Percentiles rank a stretch among this genome's conserved stretches.
Evolutionary conservation across 306 rosid species (phyloP).

Genomic region (Oemleria cerasiformis): DNA sequence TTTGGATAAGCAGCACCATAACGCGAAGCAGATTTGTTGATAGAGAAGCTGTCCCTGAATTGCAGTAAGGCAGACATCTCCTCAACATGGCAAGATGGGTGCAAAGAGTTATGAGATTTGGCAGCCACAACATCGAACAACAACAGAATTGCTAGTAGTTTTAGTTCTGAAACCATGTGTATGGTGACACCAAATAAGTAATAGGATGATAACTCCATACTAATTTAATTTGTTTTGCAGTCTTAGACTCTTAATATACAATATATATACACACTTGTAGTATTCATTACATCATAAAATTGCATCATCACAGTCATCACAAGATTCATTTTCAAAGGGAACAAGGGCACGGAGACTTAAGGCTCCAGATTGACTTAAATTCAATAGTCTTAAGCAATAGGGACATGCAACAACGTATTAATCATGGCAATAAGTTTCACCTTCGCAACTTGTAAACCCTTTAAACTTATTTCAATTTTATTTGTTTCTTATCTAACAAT

Average conservation of each 20-base stretch:
- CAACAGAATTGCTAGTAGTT: neutral
- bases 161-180: neutral
- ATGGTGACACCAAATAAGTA: neutral
- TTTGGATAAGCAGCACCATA: neutral
- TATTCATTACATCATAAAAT: too few species aligned
- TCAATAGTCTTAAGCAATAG: too few species aligned
- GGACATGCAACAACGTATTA: too few species aligned
- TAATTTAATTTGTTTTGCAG: neutral
- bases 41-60: neutral
- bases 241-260: neutral
- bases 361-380: too few species aligned
- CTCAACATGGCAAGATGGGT: slow-evolving; percentile 3
- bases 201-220: neutral
- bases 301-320: too few species aligned
- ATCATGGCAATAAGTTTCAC: too few species aligned
- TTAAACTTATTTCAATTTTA: too few species aligned
- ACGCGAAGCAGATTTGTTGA: neutral
- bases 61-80: slow-evolving; percentile 12
- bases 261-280: too few species aligned
- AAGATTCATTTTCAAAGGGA: too few species aligned
- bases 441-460: too few species aligned
- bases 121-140: neutral
- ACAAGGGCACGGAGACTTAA: too few species aligned
- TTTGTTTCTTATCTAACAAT: too few species aligned
- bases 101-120: neutral